Base-by-base conservation (phyloP, 192 early-diverging fungal genomes). In the Coemansia sp. region DNA sequence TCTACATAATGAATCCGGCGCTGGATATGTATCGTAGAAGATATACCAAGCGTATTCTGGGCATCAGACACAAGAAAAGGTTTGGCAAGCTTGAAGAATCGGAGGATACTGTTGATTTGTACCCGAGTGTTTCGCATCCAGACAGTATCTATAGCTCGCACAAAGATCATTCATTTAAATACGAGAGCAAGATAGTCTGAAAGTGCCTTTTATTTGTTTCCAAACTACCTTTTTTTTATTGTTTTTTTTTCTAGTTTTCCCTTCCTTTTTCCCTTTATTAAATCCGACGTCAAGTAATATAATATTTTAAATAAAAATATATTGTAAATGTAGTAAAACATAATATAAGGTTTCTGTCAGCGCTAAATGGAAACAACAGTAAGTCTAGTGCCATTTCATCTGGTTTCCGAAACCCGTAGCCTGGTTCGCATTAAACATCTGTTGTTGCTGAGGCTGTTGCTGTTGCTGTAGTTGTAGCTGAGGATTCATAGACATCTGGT, bases 331-430 rank as follows among this genome's bases (percentile, higher is more conserved):
- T 20, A 12, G 5, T 52, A 18, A 5, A 52, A 9, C 0, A 5
- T 28, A 28, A 28, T 1, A 28, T 28, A 28, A 28, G 22, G 22
- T 1, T 11, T 41, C 39, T 8, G 9, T 5, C 39, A 41, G 39
- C 39, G 39, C 39, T 41, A 41, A 41, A 41, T 41, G 1, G 9
- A 41, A 41, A 41, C 2, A 41, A 41, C 39, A 41, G 39, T 8
- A 22, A 45, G 8, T 62, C 43, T 54, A 76, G 39, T 61, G 74
- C 74, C 74, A 76, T 37, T 76, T 63, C 53, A 76, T 67, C 69
- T 71, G 69, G 36, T 57, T 64, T 22, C 74, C 65, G 52, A 76
- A 71, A 4, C 68, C 74, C 6, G 35, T 65, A 15, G 62, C 54
- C 41, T 71, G 74, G 41, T 67, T 67, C 4, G 51, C 33, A 22